These are phyloP conservation scores for Coemansia sp. DNA, from an alignment of 192 early-diverging fungal species.

Conservation along the genomic window DNA sequence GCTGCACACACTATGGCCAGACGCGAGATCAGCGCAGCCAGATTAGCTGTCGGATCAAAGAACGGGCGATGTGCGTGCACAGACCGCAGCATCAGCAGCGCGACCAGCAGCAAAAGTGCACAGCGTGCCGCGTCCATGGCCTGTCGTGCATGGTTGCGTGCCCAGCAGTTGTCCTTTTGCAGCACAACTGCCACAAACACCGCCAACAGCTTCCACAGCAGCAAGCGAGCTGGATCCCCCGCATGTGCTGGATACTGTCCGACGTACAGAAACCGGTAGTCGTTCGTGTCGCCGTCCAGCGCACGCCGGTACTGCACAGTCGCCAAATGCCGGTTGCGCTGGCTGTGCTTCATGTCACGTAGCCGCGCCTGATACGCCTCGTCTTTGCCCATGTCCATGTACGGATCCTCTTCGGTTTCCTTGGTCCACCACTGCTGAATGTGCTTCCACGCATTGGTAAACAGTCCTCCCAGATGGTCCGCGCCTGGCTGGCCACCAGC, in stretches of 20 bases:
- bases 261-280: conserved; percentile 64
- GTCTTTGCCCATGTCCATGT: conserved; percentile 47
- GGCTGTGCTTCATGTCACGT: conserved; percentile 44
- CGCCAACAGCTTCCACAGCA: conserved; percentile 58
- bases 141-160: conserved; percentile 43
- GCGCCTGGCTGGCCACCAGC: background rate
- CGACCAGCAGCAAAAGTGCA: conserved; percentile 52
- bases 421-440: conserved; percentile 34
- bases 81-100: conserved; percentile 54
- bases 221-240: conserved; percentile 57
- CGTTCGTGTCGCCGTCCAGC: conserved; percentile 58
- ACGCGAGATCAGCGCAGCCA: conserved; percentile 53
- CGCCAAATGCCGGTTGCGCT: conserved; percentile 55
- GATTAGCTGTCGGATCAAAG: conserved; percentile 60
- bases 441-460: conserved; percentile 24
- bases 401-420: conserved; percentile 28
- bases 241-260: conserved; percentile 54
- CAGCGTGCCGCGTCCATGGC: conserved; percentile 55
- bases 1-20: conserved; percentile 46
- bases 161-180: conserved; percentile 66
- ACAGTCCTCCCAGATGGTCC: conserved; percentile 9
- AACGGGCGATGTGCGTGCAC: conserved; percentile 62
- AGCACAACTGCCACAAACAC: conserved; percentile 52
- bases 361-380: conserved; percentile 52
- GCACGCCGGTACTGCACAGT: conserved; percentile 56